These are phyloP conservation scores for Mortierella sp. DNA, from an alignment of 371 early-diverging fungal genomes.

Conservation along the genomic window DNA sequence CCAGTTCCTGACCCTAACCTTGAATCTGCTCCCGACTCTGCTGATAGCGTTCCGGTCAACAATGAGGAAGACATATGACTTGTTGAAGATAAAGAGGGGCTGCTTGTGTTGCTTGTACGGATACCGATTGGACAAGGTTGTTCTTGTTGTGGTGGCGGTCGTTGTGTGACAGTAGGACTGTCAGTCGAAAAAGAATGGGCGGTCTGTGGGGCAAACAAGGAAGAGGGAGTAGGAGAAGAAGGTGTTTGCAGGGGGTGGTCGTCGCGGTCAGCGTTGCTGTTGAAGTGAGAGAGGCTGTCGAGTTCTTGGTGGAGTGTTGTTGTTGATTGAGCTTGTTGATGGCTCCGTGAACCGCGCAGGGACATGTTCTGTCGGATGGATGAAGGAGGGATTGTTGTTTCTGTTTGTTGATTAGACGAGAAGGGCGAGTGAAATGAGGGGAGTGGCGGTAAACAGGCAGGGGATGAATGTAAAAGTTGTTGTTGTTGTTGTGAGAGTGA, in stretches of 20 bases:
- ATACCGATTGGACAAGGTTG: background rate
- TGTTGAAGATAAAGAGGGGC: background rate
- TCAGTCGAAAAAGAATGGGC: background rate
- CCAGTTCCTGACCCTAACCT: background rate
- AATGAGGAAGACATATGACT: background rate
- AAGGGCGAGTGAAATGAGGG: background rate
- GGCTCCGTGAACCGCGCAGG: background rate
- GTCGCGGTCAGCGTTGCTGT: background rate
- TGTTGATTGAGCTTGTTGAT: constrained; percentile 3
- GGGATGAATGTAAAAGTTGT: background rate
- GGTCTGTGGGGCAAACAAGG: background rate
- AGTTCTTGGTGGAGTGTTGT: constrained; percentile 3
- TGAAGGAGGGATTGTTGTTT: background rate
- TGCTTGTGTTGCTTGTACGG: background rate
- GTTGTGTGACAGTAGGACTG: background rate
- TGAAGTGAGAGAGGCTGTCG: background rate
- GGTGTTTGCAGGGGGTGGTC: background rate
- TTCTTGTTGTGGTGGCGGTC: background rate
- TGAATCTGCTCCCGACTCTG: background rate
- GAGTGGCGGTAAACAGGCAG: background rate
- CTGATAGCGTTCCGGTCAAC: background rate
- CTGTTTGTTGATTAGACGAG: background rate
- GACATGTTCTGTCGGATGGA: background rate
- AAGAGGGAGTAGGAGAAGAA: background rate
- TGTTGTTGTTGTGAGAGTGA: background rate